These are phyloP conservation scores for Colletotrichum lentis DNA, from an alignment of 2,329 filamentous ascomycete species.

Conservation along the genomic window DNA sequence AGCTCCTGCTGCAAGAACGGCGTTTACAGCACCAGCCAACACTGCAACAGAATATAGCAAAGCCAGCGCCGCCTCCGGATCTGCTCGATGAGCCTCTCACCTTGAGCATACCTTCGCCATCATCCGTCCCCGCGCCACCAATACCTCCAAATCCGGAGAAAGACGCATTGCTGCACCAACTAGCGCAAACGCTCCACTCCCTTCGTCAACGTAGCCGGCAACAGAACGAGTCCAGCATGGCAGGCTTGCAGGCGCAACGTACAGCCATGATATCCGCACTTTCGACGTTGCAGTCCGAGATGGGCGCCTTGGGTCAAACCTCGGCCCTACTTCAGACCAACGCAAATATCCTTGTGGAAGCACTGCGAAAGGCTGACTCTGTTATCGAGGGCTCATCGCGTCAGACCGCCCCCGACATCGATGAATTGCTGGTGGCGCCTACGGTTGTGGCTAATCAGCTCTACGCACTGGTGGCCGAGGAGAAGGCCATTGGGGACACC, in stretches of 20 bases:
- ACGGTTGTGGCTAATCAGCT: conserved; percentile 93
- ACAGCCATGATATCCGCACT: conserved; percentile 77
- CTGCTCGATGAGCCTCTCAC: conserved; percentile 66
- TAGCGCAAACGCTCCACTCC: conserved; percentile 73
- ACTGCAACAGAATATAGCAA: conserved; percentile 42
- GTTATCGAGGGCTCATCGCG: conserved; percentile 77
- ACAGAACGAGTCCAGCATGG: conserved; percentile 77
- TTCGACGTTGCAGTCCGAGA: conserved; percentile 75
- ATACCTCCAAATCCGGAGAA: conserved; percentile 97
- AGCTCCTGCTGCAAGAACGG: conserved; percentile 40
- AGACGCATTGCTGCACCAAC: conserved; percentile 80
- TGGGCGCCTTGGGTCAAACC: conserved; percentile 74
- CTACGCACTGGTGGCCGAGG: conserved; percentile 88
- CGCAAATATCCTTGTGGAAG: conserved; percentile 77
- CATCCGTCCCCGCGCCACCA: conserved; percentile 74
- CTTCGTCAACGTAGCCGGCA: conserved; percentile 73
- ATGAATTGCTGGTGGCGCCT: conserved; percentile 91
- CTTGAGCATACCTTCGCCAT: conserved; percentile 57
- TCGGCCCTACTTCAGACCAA: conserved; percentile 78
- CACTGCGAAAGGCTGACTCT: conserved; percentile 79
- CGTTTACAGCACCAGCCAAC: conserved; percentile 46
- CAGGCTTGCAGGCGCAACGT: conserved; percentile 80
- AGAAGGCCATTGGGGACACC: conserved; percentile 84
- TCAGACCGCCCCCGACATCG: conserved; percentile 77
- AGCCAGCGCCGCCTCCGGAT: conserved; percentile 56